Base-by-base conservation (phyloP, 768 basidiomycete species). In the Termitomyces sp. region DNA sequence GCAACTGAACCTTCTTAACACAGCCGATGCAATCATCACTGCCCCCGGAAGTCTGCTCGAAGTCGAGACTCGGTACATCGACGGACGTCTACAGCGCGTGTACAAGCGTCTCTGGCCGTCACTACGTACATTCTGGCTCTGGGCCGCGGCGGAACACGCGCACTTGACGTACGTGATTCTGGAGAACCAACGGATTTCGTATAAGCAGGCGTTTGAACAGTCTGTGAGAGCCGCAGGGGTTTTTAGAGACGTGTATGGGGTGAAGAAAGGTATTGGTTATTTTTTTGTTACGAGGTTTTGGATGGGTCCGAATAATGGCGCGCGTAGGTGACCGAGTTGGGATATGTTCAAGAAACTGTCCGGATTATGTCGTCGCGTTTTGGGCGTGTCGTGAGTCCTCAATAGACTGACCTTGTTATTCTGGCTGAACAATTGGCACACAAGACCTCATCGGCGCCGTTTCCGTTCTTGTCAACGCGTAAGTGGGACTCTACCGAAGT, bases 51-150 rank as follows among this genome's bases (percentile, higher is more conserved):
- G 68, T 38, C 63, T 74, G 3, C 78, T 76, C 57, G 83, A 83
- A 63, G 61, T 75, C 36, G 79, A 84, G 68, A 75, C 72, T 4
- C 68, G 70, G 24, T 60, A 79, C 13, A 72, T 86, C 50, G 76
- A 82, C 57, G 82, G 81, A 2, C 72, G 74, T 8, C 61, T 81
- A 15, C 74, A 79, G 55, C 77, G 79, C 15, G 80, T 81, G 4
- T 87, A 83, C 72, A 84, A 84, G 71, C 78, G 82, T 56, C 69
- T 81, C 12, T 82, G 74, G 74, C 79, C 80, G 0, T 79, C 80
- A 3, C 66, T 83, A 12, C 78, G 84, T 11, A 69, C 67, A 18
- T 81, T 85, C 68, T 86, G 84, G 83, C 69, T 80, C 8, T 69
- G 68, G 63, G 62, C 71, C 0, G 68, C 72, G 3, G 56, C 74